Conservation (phyloP, 2,329 filamentous ascomycete species). For the Ascochyta koolunga region DNA sequence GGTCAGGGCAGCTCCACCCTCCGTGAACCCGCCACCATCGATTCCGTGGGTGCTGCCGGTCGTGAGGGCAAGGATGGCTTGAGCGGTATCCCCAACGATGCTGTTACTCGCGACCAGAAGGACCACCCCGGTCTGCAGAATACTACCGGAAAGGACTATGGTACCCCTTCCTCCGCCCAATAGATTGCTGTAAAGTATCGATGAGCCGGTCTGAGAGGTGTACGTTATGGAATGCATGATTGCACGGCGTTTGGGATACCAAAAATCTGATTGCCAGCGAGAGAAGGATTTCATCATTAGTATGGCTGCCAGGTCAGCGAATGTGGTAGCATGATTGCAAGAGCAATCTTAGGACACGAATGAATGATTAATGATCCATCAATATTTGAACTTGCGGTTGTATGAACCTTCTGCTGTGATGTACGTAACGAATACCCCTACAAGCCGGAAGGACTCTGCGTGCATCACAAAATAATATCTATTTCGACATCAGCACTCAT, state of each 20-base stretch:
- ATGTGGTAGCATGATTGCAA: constrained; percentile 16
- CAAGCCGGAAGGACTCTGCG: too few species aligned
- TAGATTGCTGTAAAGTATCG: neutral
- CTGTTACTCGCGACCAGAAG: constrained; percentile 56
- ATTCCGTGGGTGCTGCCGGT: constrained; percentile 62
- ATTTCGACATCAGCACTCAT: neutral
- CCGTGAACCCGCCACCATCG: constrained; percentile 53
- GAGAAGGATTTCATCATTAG: neutral
- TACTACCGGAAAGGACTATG: constrained; percentile 39
- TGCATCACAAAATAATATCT: neutral
- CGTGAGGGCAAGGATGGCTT: constrained; percentile 67
- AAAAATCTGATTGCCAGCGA: neutral
- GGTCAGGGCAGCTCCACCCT: constrained; percentile 52
- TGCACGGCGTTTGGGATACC: constrained; percentile 19
- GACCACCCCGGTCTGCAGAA: constrained; percentile 49
- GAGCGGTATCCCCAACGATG: constrained; percentile 64
- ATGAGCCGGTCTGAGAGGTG: neutral
- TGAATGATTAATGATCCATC: constrained; percentile 11
- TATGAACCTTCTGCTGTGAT: neutral
- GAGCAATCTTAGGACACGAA: constrained; percentile 19
- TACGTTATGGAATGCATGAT: constrained; percentile 10
- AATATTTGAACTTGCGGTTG: neutral
- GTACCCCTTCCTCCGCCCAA: constrained; percentile 3
- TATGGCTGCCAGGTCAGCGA: constrained; percentile 6
- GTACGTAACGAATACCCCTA: neutral